Evolutionary conservation across 2,329 filamentous ascomycete genomes (phyloP).

Genomic region (Fusarium pseudonygamai): DNA sequence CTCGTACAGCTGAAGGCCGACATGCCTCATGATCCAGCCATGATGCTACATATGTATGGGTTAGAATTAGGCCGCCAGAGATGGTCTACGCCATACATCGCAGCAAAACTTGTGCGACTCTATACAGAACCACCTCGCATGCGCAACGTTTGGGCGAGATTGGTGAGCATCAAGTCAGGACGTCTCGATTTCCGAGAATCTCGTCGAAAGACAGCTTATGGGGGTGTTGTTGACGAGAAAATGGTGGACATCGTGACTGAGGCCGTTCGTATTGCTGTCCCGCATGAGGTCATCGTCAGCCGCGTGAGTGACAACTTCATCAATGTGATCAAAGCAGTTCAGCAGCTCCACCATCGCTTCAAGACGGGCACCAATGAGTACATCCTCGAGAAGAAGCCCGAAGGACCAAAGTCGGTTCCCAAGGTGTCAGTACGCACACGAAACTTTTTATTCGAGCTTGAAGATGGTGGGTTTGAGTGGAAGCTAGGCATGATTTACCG

Average conservation of each 20-base stretch:
- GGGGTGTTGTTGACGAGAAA: conserved; percentile 74
- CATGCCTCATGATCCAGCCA: conserved; percentile 86
- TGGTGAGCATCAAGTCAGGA: conserved; percentile 83
- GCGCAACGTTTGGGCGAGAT: conserved; percentile 83
- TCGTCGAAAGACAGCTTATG: conserved; percentile 70
- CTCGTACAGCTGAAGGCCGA: conserved; percentile 89
- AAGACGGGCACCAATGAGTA: conserved; percentile 88
- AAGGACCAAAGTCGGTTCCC: conserved; percentile 86
- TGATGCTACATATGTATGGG: conserved; percentile 90
- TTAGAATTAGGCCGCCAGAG: conserved; percentile 85
- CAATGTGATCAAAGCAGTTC: conserved; percentile 85
- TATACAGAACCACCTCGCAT: conserved; percentile 90
- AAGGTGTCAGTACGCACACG: conserved; percentile 85
- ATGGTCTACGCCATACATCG: conserved; percentile 85
- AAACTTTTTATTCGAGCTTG: conserved; percentile 87
- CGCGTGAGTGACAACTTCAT: conserved; percentile 93
- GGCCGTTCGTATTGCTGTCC: conserved; percentile 86
- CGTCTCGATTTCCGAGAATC: conserved; percentile 83
- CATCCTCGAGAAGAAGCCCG: conserved; percentile 83
- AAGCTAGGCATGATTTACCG: conserved; percentile 95
- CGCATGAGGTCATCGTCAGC: conserved; percentile 90
- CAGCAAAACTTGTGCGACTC: conserved; percentile 80
- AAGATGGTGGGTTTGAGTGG: conserved; percentile 98
- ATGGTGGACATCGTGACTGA: conserved; percentile 87
- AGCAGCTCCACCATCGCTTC: conserved; percentile 95